Base-by-base conservation (phyloP, 345 rosid genomes). In the Citrus cavaleriei region DNA sequence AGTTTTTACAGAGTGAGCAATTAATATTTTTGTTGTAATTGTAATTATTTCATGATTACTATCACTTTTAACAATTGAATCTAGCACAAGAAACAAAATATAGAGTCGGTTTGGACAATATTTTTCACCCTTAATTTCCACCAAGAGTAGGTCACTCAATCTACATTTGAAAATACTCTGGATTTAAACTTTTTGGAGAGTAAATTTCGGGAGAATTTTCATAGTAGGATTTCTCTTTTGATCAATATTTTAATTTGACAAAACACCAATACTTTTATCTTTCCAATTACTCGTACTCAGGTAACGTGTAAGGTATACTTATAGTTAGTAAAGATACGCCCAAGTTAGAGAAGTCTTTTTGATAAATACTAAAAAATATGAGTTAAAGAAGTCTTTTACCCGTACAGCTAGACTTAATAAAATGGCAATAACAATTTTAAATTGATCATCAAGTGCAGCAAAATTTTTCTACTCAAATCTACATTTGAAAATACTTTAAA, bases 11-110 rank as follows among this genome's bases (percentile, higher is more conserved):
- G 18, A 46, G 18, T 55, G n/a, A 13, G 51, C 2, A 42, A 32
- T 14, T 70, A 54, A 30, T 64, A 12, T 46, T 46, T 12, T 46
- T 46, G 51, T 13, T 46, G 32, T 7, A n/a, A 32, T 13, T 35
- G 32, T 34, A 30, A 65, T 22, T 46, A 46, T 13, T 46, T 51
- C 71, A 64, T 64, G 51, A 75, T 75, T 65, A 49, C 46, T 5
- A 0, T 12, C 62, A 22, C 49, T 64, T 32, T 64, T 10, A 61
- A 46, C 61, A 64, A 63, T 13, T 64, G 78, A 75, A 75, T 49
- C 62, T 30, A 46, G 62, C 78, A 75, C 62, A 65, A 64, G 62
- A 65, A 75, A 75, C 70, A 64, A 65, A 65, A 46, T 6, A 10
- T 18, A 40, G 46, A 13, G 25, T 25, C 0, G 22, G 62, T 32